These are phyloP conservation scores for Pholiota conissans DNA, from an alignment of 768 basidiomycete species.

Conservation along the genomic window DNA sequence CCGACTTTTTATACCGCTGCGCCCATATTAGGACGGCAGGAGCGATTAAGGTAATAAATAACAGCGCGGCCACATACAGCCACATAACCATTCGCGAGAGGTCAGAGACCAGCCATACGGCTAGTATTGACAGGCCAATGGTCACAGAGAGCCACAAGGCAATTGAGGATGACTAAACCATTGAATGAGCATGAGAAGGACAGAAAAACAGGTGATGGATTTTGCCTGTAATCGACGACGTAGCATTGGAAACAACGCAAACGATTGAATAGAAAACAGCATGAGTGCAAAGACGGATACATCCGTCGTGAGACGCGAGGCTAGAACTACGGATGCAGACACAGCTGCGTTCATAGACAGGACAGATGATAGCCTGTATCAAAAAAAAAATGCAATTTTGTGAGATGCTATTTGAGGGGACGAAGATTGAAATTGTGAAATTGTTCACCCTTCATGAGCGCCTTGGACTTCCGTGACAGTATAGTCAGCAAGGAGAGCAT, in stretches of 20 bases:
- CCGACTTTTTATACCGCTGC: conserved; percentile 85
- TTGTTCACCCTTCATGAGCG: conserved; percentile 58
- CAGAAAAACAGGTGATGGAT: conserved; percentile 13
- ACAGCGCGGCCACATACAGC: conserved; percentile 49
- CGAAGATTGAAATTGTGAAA: conserved; percentile 3
- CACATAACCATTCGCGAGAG: conserved; percentile 57
- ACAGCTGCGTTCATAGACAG: conserved; percentile 90
- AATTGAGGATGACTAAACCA: conserved; percentile 45
- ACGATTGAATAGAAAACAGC: conserved; percentile 78
- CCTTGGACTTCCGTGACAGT: conserved; percentile 45
- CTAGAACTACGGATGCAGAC: conserved; percentile 89
- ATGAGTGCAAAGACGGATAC: conserved; percentile 87
- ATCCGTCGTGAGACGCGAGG: conserved; percentile 84
- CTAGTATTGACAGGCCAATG: conserved; percentile 44
- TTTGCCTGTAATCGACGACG: conserved; percentile 71
- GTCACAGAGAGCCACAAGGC: conserved; percentile 54
- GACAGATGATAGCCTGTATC: conserved; percentile 72
- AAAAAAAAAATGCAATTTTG: conserved; percentile 9
- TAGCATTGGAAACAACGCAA: conserved; percentile 82
- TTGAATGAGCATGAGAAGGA: conserved; percentile 12
- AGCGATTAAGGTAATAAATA: conserved; percentile 67
- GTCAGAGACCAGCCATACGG: conserved; percentile 50
- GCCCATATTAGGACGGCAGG: conserved; percentile 82
- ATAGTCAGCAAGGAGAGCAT: conserved; percentile 84
- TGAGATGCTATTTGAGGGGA: conserved; percentile 3